Evolutionary conservation across 1,139 yeast species (phyloP), one percentile per base, ranked within the genome.

Genomic region (Kodamaea plutei): DNA sequence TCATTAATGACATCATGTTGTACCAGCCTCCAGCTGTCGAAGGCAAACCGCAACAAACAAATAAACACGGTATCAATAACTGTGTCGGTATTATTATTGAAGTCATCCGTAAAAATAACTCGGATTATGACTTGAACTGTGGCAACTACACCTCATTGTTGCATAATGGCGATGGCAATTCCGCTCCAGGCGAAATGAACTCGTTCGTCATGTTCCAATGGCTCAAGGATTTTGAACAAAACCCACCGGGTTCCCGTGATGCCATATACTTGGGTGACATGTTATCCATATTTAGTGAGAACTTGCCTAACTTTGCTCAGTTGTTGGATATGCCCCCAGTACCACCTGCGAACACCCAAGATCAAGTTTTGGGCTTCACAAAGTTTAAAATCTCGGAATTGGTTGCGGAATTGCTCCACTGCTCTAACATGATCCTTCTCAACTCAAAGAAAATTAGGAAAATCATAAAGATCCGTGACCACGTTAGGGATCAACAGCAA

Each of bases 1-100:
- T 68, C 61, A 60, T 68, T 20, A 40, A 64, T 30, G 73, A 68
- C 15, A 64, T 68, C 25, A 67, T 68, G 58, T 47, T 68, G 26
- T 56, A 44, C 38, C 48, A 48, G 6, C 51, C 48, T 33, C 43
- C 10, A 3, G n/a, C n/a, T n/a, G n/a, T n/a, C n/a, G 26, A 26
- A 5, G 15, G 23, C 17, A 13, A 10, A 3, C 15, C 30, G 15
- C 27, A 18, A 8, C 51, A 46, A 27, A 54, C 69, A 1, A 68
- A 68, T 41, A 68, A 67, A 38, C 69, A 64, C 36, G 75, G 75
- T 0, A 64, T 69, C 22, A 64, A 64, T 35, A 68, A 67, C 40
- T 64, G 71, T 45, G 75, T 68, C 17, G 63, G 71, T 5, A 65
- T 69, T 18, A 50, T 69, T n/a, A 67, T 69, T 20, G 75, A 69